Percentiles rank a stretch among this genome's conserved stretches.
Evolutionary conservation across 148 eudicot species (phyloP).

Genomic region (Euryodendron excelsum): DNA sequence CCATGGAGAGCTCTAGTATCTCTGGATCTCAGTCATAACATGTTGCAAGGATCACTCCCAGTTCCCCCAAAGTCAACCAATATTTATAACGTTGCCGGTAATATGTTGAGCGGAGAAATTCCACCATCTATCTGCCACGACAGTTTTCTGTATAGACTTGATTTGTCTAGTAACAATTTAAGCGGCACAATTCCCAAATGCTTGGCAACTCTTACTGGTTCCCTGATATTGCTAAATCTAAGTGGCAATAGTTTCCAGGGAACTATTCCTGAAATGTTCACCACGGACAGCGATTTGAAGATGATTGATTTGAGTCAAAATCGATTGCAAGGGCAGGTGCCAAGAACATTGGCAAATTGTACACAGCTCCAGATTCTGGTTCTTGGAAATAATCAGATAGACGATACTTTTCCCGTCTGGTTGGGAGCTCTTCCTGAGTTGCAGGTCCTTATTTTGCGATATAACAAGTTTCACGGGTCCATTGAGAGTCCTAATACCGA

Average conservation of each 20-base stretch:
- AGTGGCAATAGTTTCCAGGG: constrained; percentile 22
- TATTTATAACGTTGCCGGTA: constrained; percentile 3
- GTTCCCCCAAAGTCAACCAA: constrained; percentile 18
- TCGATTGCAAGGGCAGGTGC: constrained; percentile 23
- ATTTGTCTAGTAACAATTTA: constrained; percentile 33
- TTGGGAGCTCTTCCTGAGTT: constrained; percentile 31
- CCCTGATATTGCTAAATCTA: constrained; percentile 19
- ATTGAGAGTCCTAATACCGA: background rate
- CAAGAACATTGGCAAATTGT: constrained; percentile 29
- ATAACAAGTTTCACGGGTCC: constrained; percentile 25
- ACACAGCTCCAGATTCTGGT: constrained; percentile 27
- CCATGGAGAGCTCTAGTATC: constrained; percentile 12
- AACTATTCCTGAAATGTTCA: constrained; percentile 16
- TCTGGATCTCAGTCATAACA: constrained; percentile 1
- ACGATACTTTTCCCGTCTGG: constrained; percentile 37
- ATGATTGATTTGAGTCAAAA: constrained; percentile 32
- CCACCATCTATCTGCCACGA: constrained; percentile 24
- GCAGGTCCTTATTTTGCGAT: constrained; percentile 22
- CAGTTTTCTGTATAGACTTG: constrained; percentile 22
- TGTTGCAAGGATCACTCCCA: constrained; percentile 28
- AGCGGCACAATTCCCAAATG: constrained; percentile 38
- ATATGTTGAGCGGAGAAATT: constrained; percentile 23
- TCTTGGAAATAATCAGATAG: constrained; percentile 23
- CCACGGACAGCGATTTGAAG: constrained; percentile 6
- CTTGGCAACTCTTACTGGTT: constrained; percentile 10